Conservation (phyloP, 306 rosid genomes). For the Sphenostylis stenocarpa region DNA sequence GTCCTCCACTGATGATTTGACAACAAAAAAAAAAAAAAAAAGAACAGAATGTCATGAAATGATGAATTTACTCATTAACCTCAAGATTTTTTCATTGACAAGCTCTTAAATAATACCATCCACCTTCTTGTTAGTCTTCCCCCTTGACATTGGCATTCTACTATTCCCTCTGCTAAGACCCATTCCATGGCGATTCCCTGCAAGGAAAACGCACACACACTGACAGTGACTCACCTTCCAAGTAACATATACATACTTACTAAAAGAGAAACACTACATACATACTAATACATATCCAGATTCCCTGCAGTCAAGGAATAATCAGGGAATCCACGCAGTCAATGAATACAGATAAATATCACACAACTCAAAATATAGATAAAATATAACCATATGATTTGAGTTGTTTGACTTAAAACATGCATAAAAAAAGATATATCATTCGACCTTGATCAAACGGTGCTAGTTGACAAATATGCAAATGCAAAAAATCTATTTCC, state of each 20-base stretch:
- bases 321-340: neutral
- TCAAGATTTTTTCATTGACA: conserved; percentile 32
- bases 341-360: neutral
- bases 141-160: conserved; percentile 34
- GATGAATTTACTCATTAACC: conserved; percentile 23
- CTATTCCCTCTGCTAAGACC: conserved; percentile 39
- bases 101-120: conserved; percentile 67
- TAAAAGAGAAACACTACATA: neutral
- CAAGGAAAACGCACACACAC: conserved; percentile 24
- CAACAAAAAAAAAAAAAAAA: neutral
- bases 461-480: neutral
- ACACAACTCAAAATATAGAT: neutral
- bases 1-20: conserved; percentile 47
- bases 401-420: neutral
- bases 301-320: neutral
- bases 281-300: neutral
- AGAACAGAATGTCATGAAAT: conserved; percentile 27
- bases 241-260: neutral
- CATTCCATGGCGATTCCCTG: conserved; percentile 51
- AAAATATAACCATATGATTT: neutral
- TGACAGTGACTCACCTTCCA: neutral
- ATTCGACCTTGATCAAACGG: neutral
- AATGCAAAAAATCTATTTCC: neutral
- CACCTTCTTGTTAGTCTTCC: conserved; percentile 79
- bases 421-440: neutral